Conservation (phyloP, 2,329 filamentous ascomycete genomes). For the Plenodomus biglobosus region DNA sequence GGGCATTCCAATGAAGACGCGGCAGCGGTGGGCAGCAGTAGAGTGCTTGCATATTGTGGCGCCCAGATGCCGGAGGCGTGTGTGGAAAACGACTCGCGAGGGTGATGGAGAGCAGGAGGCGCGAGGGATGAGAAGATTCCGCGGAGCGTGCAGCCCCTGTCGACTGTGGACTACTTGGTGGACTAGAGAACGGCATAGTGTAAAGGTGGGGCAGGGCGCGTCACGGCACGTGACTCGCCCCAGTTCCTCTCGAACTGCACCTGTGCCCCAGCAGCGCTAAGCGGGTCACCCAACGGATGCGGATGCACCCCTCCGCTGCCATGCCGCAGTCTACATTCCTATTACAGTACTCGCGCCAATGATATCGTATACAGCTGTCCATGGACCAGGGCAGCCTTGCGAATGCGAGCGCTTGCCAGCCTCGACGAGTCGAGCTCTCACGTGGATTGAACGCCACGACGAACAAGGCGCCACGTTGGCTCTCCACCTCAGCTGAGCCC, state of each 20-base stretch:
- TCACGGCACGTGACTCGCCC: neutral
- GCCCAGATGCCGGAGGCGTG: conserved; percentile 1
- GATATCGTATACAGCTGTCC: neutral
- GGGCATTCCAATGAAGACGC: neutral
- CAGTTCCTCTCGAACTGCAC: no score
- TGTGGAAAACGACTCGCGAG: conserved; percentile 8
- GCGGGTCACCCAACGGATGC: neutral
- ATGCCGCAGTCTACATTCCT: neutral
- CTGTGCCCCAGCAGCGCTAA: no score
- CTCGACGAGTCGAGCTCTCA: no score
- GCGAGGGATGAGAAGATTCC: conserved; percentile 1
- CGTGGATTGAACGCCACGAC: no score
- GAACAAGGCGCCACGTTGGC: neutral
- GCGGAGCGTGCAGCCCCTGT: no score
- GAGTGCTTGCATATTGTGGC: conserved; percentile 19
- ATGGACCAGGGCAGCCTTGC: neutral
- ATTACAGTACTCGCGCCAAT: neutral
- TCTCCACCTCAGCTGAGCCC: neutral
- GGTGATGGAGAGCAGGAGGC: neutral
- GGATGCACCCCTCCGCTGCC: neutral
- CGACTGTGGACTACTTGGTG: neutral
- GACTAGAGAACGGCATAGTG: neutral
- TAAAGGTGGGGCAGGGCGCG: neutral
- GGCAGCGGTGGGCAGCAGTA: conserved; percentile 1
- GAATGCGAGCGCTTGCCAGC: no score